Evolutionary conservation across 73 alveolate species (phyloP).

Genomic region (Breviolum minutum): DNA sequence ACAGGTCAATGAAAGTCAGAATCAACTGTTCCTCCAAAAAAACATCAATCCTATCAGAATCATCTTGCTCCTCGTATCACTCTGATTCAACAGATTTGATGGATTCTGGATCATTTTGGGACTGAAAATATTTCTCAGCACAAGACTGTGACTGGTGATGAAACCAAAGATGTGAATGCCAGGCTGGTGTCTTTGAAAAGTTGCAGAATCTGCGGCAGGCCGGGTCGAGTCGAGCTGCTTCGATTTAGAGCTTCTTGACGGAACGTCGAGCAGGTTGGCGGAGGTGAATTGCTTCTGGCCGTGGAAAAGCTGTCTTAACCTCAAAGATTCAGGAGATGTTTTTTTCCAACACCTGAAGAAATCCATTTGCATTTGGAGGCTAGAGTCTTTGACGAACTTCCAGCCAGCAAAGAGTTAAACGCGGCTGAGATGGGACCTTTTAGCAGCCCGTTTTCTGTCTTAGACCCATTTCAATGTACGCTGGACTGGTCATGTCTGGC

Average conservation of each 20-base stretch:
- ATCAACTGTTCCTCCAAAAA: too few relatives aligned
- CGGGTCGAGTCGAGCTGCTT: neutral
- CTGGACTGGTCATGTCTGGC: too few relatives aligned
- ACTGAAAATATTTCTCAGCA: too few relatives aligned
- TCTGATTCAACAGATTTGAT: neutral
- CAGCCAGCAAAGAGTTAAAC: neutral
- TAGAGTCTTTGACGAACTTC: constrained; percentile 1
- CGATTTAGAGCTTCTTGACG: neutral
- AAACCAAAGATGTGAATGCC: neutral
- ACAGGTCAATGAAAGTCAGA: too few relatives aligned
- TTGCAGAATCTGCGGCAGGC: constrained; percentile 1
- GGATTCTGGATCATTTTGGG: neutral
- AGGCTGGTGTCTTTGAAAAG: constrained; percentile 27
- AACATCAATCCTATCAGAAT: too few relatives aligned
- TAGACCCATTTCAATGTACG: too few relatives aligned
- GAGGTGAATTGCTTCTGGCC: constrained; percentile 18
- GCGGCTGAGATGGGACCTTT: too few relatives aligned
- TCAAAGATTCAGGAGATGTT: neutral
- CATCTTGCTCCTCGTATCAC: too few relatives aligned
- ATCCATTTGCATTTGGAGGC: neutral
- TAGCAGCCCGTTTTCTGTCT: too few relatives aligned
- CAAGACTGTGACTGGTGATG: too few relatives aligned
- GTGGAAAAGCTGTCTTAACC: constrained; percentile 9
- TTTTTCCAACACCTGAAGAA: neutral
- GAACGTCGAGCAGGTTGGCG: neutral